Percentiles rank a stretch among this genome's conserved stretches.
Evolutionary conservation across 306 rosid genomes (phyloP).

Genomic region (Crataegus laevigata): DNA sequence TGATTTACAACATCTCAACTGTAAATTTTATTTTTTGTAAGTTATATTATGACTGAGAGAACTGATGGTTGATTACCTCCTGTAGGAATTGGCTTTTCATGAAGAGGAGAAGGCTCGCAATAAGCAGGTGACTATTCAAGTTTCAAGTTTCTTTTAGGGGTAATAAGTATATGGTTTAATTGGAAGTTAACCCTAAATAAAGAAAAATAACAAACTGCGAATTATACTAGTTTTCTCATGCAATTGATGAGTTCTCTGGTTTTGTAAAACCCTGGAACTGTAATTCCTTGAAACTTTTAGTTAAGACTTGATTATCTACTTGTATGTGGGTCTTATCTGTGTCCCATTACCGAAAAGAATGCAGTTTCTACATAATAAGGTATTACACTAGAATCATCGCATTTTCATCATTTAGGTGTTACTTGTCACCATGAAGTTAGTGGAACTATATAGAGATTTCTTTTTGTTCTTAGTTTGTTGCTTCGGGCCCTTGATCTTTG

Average conservation of each 20-base stretch:
- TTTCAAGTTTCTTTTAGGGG: not conserved
- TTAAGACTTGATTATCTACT: not conserved
- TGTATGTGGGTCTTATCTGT: not conserved
- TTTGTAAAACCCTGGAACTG: not conserved
- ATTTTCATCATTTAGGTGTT: not conserved
- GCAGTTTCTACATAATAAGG: not conserved
- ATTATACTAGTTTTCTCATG: not conserved
- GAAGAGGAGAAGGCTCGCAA: constrained; percentile 62
- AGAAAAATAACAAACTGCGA: not conserved
- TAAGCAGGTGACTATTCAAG: constrained; percentile 40
- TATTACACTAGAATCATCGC: not conserved
- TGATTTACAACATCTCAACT: not conserved
- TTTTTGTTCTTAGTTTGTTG: constrained; percentile 10
- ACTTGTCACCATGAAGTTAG: not conserved
- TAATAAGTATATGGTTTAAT: not conserved
- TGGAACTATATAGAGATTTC: constrained; percentile 2
- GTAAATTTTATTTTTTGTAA: not conserved
- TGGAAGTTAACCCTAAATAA: not conserved
- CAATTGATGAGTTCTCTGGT: not conserved
- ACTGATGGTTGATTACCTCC: constrained; percentile 9
- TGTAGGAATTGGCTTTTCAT: constrained; percentile 51
- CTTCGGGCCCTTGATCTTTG: constrained; percentile 9
- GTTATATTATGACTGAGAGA: not conserved
- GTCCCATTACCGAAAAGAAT: not conserved
- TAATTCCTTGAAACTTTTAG: not conserved